Base-by-base conservation (phyloP, 345 rosid genomes). In the Acer negundo region DNA sequence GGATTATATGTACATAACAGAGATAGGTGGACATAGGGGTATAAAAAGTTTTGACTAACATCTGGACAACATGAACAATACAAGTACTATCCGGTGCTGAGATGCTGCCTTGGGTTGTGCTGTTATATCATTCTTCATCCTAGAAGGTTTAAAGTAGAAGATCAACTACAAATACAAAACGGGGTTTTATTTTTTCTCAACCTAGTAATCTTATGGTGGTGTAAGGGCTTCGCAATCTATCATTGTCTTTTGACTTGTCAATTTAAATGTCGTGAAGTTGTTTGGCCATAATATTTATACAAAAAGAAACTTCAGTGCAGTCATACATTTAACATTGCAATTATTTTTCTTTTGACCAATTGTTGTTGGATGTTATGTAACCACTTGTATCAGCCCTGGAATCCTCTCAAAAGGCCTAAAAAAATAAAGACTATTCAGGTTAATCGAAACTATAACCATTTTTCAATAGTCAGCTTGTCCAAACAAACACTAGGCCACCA, bases 401-500 rank as follows among this genome's bases (percentile, higher is more conserved):
- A 42, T 42, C 62, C 22, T 9, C 23, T 22, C 20, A 56, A 19
- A 13, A 49, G 55, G 66, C 20, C 81, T 83, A 35, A 35, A 0
- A 84, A 80, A 67, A 28, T 51, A 83, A 79, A 73, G 12, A 73
- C 77, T 35, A 83, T 82, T 42, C 62, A 83, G 19, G 28, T 84
- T 63, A 65, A 84, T 78, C 85, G 82, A 68, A n/a, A 2, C 70
- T 67, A 78, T 6, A 62, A 56, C 58, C 81, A 86, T 17, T 2
- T 81, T 47, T 0, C 75, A 38, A n/a, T 66, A 13, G 7, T 77
- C 80, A 40, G 15, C 80, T 26, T 85, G 35, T n/a, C 81, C 20
- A 85, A 88, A 13, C 76, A 89, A 65, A 89, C 89, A 16, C 74
- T 85, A 53, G 90, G 94, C 35, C 87, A 85, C 77, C 93, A 86